Evolutionary conservation across 345 rosid genomes (phyloP).

Genomic region (Rhodamnia argentea): DNA sequence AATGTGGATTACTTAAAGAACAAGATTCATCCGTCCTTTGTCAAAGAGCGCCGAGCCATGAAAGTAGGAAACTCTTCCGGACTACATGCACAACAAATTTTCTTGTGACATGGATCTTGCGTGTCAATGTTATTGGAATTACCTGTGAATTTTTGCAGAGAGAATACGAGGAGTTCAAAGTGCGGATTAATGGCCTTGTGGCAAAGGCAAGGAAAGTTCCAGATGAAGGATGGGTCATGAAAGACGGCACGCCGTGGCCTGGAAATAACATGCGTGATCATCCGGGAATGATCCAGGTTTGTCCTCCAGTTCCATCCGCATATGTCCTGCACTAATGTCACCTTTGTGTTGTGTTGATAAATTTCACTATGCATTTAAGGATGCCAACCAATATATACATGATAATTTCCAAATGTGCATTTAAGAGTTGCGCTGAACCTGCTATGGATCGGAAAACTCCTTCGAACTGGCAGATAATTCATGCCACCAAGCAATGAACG

Average conservation of each 20-base stretch:
- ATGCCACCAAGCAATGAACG: background rate
- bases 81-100: background rate
- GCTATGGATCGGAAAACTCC: background rate
- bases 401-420: background rate
- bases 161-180: slow-evolving; percentile 15
- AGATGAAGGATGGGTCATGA: slow-evolving; percentile 12
- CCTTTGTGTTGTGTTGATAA: background rate
- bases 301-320: background rate
- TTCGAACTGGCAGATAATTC: background rate
- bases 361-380: background rate
- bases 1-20: slow-evolving; percentile 11
- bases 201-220: slow-evolving; percentile 9
- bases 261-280: slow-evolving; percentile 10
- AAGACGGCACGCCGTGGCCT: slow-evolving; percentile 15
- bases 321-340: background rate
- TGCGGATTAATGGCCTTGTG: slow-evolving; percentile 6
- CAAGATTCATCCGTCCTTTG: slow-evolving; percentile 5
- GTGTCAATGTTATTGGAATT: background rate
- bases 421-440: background rate
- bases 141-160: background rate
- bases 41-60: slow-evolving; percentile 13
- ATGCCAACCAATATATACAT: background rate
- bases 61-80: background rate
- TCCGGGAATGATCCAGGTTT: slow-evolving; percentile 17
- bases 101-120: background rate